Percentiles rank a stretch among this genome's conserved stretches.
These are phyloP conservation scores for Pseudomassariella vexata DNA, from an alignment of 2,329 filamentous ascomycete genomes.

Conservation along the genomic window DNA sequence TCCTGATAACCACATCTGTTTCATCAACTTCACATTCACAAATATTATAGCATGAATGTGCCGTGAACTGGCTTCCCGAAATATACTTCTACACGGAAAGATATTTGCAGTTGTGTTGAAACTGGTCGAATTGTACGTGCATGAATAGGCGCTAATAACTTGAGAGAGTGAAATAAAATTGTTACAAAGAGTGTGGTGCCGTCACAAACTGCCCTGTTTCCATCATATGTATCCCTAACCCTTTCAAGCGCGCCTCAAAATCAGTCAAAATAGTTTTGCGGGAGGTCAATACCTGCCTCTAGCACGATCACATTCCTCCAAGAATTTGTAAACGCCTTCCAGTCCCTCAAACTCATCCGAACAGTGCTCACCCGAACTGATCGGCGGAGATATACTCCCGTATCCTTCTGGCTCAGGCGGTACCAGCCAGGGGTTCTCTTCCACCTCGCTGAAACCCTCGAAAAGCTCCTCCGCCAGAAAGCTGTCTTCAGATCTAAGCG, in stretches of 20 bases:
- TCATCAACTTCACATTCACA: too few relatives aligned
- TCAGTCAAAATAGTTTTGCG: too few relatives aligned
- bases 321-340: conserved; percentile 51
- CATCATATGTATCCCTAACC: background rate
- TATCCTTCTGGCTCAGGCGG: conserved; percentile 39
- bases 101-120: too few relatives aligned
- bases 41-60: too few relatives aligned
- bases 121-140: too few relatives aligned
- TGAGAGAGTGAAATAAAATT: too few relatives aligned
- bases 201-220: background rate
- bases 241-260: conserved; percentile 10
- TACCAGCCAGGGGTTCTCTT: conserved; percentile 43
- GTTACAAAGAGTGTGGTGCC: conserved; percentile 4
- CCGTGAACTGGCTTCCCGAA: too few relatives aligned
- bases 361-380: conserved; percentile 35
- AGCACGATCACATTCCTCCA: conserved; percentile 50
- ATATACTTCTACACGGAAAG: too few relatives aligned
- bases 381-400: conserved; percentile 42
- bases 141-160: too few relatives aligned
- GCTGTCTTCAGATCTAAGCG: conserved; percentile 34
- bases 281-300: too few relatives aligned
- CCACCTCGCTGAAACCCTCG: conserved; percentile 29
- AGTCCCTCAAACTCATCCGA: conserved; percentile 49
- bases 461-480: conserved; percentile 30
- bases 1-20: too few relatives aligned